Base-by-base conservation (phyloP, 1,139 yeast species). In the Starmera stellimalicola region DNA sequence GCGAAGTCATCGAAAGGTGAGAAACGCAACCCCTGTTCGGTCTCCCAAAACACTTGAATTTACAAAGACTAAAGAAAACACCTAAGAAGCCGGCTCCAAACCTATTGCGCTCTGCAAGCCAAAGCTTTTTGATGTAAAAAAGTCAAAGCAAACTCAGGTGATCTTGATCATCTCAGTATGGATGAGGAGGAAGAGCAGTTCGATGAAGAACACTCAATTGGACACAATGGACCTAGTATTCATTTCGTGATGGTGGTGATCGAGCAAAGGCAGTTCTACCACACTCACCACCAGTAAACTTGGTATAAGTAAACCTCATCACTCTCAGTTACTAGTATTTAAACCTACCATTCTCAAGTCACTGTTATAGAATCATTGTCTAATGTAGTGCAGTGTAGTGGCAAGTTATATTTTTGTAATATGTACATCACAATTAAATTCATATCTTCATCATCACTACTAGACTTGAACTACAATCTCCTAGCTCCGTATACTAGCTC, bases 81-180 rank as follows among this genome's bases (percentile, higher is more conserved):
- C n/a, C 17, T 42, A 22, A 48, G 47, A 30, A 34, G 32, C 9
- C 19, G 12, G 16, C 37, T 35, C 33, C 44, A 36, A 57, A 58
- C 35, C 64, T 60, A 24, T 64, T 48, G 54, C 71, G 88, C 32
- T 77, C 85, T 3, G 77, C 85, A 1, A 78, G 87, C 0, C 77
- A 85, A 1, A 74, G 77, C 39, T 56, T 79, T 6, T 79, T 79
- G 53, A 87, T 79, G 45, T 71, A 75, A 16, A 78, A 73, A 40
- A 85, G 85, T 0, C 70, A 81, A 1, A 80, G 77, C 48, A 60
- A 88, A 31, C 79, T 77, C 85, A 18, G 81, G 79, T 20, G 71
- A 77, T 4, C 81, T 82, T 1, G 81, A 76, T 48, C 81, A 76
- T 49, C 66, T 75, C 12, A 79, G 75, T 50, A 67, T 74, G 33